These are phyloP conservation scores for Vitis hybrid DNA, from an alignment of 177 flowering plant species.

Conservation along the genomic window DNA sequence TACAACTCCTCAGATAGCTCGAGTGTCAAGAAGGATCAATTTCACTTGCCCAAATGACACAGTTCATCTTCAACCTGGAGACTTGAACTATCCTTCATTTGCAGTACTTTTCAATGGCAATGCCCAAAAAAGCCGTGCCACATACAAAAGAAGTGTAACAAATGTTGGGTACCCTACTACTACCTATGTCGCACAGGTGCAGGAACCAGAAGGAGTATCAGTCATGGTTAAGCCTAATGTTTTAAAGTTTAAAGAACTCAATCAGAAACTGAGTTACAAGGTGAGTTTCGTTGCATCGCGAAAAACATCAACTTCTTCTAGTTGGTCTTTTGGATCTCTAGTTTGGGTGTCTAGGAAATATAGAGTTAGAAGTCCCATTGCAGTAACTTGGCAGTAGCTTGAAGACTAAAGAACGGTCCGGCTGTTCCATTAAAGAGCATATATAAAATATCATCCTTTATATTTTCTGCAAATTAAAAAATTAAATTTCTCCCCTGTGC, in stretches of 20 bases:
- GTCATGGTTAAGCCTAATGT: conserved; percentile 36
- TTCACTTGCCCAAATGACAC: conserved; percentile 29
- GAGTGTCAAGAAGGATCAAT: conserved; percentile 22
- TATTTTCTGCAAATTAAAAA: no score
- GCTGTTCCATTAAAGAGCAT: no score
- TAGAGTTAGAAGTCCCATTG: conserved; percentile 63
- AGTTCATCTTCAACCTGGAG: conserved; percentile 25
- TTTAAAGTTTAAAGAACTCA: conserved; percentile 30
- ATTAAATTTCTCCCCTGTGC: no score
- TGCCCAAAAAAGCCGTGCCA: conserved; percentile 12
- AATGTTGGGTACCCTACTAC: conserved; percentile 48
- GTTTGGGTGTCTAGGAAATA: conserved; percentile 42
- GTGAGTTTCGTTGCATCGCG: conserved; percentile 38
- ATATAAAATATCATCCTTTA: no score
- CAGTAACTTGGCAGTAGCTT: conserved; percentile 48
- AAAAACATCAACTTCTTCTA: neutral
- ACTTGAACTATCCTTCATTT: conserved; percentile 70
- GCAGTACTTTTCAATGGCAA: conserved; percentile 33
- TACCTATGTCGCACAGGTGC: conserved; percentile 24
- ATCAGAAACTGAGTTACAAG: conserved; percentile 44
- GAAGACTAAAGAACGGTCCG: neutral
- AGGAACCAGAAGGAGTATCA: conserved; percentile 38
- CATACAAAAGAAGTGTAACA: conserved; percentile 46
- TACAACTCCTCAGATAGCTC: conserved; percentile 40
- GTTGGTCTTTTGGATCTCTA: conserved; percentile 48